Conservation (phyloP, 108 stramenopile species). For the Mediolabrus comicus region DNA sequence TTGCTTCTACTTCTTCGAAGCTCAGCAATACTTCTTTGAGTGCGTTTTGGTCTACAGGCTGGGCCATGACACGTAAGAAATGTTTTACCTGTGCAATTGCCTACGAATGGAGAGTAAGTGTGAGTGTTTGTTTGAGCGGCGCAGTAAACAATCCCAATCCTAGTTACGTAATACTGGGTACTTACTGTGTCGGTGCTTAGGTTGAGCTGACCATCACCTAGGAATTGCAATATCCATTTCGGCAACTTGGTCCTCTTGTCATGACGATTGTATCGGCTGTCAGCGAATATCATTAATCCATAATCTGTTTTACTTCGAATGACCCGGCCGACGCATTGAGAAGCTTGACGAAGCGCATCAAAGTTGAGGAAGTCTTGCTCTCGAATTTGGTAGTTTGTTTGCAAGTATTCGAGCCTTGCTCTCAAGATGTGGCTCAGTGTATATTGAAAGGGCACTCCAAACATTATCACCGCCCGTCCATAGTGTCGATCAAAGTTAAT, state of each 20-base stretch:
- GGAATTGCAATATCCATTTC: slow-evolving; percentile 95
- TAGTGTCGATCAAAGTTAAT: slow-evolving; percentile 99
- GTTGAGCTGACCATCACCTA: slow-evolving; percentile 88
- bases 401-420: slow-evolving; percentile 94
- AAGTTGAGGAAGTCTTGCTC: slow-evolving; percentile 97
- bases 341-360: slow-evolving; percentile 93
- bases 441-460: slow-evolving; percentile 99
- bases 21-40: slow-evolving; percentile 83
- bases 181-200: slow-evolving; percentile 91
- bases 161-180: too few relatives aligned
- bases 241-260: slow-evolving; percentile 97
- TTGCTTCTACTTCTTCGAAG: slow-evolving; percentile 71
- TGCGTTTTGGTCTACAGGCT: slow-evolving; percentile 90
- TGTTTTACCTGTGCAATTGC: slow-evolving; percentile 77
- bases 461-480: slow-evolving; percentile 96
- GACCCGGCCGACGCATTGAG: slow-evolving; percentile 95
- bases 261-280: slow-evolving; percentile 91
- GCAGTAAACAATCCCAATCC: too few relatives aligned
- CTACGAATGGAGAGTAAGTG: too few relatives aligned
- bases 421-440: slow-evolving; percentile 93
- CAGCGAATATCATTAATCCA: slow-evolving; percentile 95
- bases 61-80: slow-evolving; percentile 94
- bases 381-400: slow-evolving; percentile 90
- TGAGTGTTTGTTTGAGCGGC: too few relatives aligned
- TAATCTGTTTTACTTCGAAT: slow-evolving; percentile 96